Evolutionary conservation across 192 early-diverging fungal genomes (phyloP).

Genomic region (Backusella liffmaniae): DNA sequence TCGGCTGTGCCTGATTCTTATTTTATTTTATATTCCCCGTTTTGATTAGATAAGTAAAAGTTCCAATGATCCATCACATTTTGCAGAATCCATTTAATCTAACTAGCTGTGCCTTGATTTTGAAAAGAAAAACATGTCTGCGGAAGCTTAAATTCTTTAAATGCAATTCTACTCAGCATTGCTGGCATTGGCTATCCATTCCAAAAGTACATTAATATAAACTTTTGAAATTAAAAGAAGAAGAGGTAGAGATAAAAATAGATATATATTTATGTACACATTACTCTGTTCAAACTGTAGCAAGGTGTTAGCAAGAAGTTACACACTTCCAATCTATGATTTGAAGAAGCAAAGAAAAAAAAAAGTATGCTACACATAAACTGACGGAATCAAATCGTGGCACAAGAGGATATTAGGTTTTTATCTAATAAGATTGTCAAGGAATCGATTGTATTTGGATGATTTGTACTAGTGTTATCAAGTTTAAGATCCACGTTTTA

Average conservation of each 20-base stretch:
- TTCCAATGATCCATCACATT: background rate
- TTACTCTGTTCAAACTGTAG: background rate
- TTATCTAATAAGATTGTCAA: background rate
- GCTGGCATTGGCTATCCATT: background rate
- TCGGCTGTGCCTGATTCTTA: background rate
- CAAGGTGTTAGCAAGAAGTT: background rate
- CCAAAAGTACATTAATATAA: background rate
- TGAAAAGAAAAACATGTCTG: background rate
- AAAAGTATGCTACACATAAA: background rate
- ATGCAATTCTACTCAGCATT: background rate
- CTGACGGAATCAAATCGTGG: background rate
- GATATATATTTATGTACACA: background rate
- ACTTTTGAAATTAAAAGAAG: background rate
- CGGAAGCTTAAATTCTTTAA: background rate
- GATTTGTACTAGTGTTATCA: background rate
- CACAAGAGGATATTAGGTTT: background rate
- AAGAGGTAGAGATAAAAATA: background rate
- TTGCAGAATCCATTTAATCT: background rate
- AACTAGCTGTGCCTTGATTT: background rate
- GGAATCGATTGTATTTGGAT: background rate
- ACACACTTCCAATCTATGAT: background rate
- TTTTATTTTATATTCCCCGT: background rate
- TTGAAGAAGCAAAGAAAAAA: background rate
- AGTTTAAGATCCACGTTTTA: background rate
- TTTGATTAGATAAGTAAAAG: conserved; percentile 1